phyloP scores from a whole-genome alignment of 345 rosid species.

The Nasturtium officinale region DNA sequence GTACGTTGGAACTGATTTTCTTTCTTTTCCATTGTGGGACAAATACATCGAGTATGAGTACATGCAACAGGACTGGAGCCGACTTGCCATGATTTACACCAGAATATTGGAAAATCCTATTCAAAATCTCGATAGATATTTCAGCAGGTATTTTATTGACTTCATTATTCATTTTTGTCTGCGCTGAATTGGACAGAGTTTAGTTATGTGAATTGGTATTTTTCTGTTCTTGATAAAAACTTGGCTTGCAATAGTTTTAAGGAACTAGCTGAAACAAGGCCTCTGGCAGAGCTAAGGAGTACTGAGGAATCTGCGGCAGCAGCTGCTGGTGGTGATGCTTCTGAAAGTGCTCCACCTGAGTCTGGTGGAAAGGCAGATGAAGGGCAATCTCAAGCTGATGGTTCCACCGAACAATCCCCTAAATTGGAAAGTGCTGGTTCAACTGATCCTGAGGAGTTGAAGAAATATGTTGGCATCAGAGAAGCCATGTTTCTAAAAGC shows the following conservation, averaged over 20 bases:
- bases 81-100: constrained; percentile 74
- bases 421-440: constrained; percentile 68
- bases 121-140: constrained; percentile 81
- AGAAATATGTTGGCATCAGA: constrained; percentile 79
- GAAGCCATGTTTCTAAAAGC: constrained; percentile 92
- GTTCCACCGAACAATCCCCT: constrained; percentile 55
- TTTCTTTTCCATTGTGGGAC: constrained; percentile 85
- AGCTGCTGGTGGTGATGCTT: constrained; percentile 42
- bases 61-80: constrained; percentile 86
- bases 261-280: constrained; percentile 74
- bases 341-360: constrained; percentile 48
- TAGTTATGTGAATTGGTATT: not conserved
- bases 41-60: constrained; percentile 93
- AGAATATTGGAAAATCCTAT: constrained; percentile 85
- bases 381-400: constrained; percentile 60
- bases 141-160: constrained; percentile 52
- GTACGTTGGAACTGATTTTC: constrained; percentile 90
- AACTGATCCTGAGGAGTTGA: constrained; percentile 88
- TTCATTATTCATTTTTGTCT: not conserved
- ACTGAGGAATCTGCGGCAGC: constrained; percentile 65
- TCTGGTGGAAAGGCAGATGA: constrained; percentile 53
- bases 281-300: constrained; percentile 78
- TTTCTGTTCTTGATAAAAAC: constrained; percentile 24
- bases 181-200: not conserved
- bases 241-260: constrained; percentile 62